These are phyloP conservation scores for Sporothrix luriei DNA, from an alignment of 2,329 filamentous ascomycete genomes.

Conservation along the genomic window DNA sequence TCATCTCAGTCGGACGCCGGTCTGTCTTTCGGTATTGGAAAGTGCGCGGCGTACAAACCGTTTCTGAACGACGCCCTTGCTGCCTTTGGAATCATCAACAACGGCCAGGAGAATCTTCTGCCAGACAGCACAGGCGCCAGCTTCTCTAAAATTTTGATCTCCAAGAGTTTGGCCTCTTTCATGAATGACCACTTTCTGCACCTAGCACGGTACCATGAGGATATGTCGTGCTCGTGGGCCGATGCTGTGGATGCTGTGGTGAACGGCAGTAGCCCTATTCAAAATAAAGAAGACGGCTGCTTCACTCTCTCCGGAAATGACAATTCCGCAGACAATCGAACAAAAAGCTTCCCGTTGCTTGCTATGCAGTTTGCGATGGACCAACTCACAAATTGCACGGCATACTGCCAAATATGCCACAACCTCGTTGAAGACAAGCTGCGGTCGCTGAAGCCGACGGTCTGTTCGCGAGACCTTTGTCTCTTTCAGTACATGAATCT, in stretches of 20 bases:
- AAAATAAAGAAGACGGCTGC: too few relatives aligned
- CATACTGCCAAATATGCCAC: slow-evolving; percentile 87
- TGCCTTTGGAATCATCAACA: slow-evolving; percentile 40
- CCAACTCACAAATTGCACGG: slow-evolving; percentile 76
- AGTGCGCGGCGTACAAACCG: slow-evolving; percentile 74
- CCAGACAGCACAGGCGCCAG: slow-evolving; percentile 7
- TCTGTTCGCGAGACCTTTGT: slow-evolving; percentile 75
- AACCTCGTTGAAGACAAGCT: slow-evolving; percentile 65
- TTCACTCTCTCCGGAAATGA: not conserved
- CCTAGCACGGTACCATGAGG: slow-evolving; percentile 62
- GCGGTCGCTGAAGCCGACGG: slow-evolving; percentile 73
- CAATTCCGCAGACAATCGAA: too few relatives aligned
- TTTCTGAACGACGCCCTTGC: slow-evolving; percentile 48
- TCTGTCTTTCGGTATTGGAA: slow-evolving; percentile 66
- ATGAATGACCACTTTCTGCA: slow-evolving; percentile 66
- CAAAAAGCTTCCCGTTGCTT: slow-evolving; percentile 55
- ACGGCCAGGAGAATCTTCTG: not conserved
- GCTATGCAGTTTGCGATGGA: slow-evolving; percentile 76
- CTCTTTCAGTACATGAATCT: slow-evolving; percentile 85
- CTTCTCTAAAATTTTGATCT: slow-evolving; percentile 68
- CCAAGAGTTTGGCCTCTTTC: slow-evolving; percentile 68
- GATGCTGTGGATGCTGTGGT: slow-evolving; percentile 49
- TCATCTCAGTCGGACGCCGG: slow-evolving; percentile 32
- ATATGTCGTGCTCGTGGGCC: slow-evolving; percentile 63
- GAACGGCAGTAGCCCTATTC: not conserved